phyloP scores from a whole-genome alignment of 805 yeast genomes.

The Yarrowia alimentaria region DNA sequence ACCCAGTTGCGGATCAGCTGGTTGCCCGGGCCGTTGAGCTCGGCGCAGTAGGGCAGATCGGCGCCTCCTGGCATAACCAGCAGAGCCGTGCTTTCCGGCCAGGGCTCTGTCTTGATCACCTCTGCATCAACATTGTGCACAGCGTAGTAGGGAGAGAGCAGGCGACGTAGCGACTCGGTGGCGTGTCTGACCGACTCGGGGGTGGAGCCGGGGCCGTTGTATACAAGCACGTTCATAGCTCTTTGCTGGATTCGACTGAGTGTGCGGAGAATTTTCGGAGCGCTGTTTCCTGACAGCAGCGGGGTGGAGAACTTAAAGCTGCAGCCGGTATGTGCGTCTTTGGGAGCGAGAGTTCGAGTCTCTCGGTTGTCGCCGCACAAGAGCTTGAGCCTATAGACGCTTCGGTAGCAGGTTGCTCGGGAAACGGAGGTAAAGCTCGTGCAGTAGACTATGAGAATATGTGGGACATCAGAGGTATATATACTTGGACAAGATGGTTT shows the following conservation, averaged over 20 bases:
- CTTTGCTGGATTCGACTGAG: slow-evolving; percentile 17
- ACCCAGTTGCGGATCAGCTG: slow-evolving; percentile 60
- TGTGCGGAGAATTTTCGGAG: slow-evolving; percentile 26
- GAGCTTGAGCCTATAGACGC: too few species aligned
- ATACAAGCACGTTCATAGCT: slow-evolving; percentile 70
- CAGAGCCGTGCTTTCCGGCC: slow-evolving; percentile 76
- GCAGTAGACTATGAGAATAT: too few species aligned
- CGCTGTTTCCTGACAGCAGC: too few species aligned
- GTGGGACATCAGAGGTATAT: too few species aligned
- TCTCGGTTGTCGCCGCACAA: too few species aligned
- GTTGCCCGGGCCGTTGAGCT: slow-evolving; percentile 70
- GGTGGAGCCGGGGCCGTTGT: slow-evolving; percentile 80
- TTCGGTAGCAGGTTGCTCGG: too few species aligned
- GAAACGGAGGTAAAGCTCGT: too few species aligned
- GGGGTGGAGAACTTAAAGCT: too few species aligned
- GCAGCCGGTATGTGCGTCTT: too few species aligned
- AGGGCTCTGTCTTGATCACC: slow-evolving; percentile 74
- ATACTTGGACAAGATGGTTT: too few species aligned
- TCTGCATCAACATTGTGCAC: slow-evolving; percentile 67
- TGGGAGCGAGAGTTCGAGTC: too few species aligned
- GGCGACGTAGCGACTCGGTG: slow-evolving; percentile 66
- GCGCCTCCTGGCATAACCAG: slow-evolving; percentile 97
- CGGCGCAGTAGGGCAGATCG: slow-evolving; percentile 78
- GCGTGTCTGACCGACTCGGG: slow-evolving; percentile 83
- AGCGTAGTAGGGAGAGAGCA: slow-evolving; percentile 85